Conservation (phyloP, 73 alveolate genomes). For the Stentor roeselii region DNA sequence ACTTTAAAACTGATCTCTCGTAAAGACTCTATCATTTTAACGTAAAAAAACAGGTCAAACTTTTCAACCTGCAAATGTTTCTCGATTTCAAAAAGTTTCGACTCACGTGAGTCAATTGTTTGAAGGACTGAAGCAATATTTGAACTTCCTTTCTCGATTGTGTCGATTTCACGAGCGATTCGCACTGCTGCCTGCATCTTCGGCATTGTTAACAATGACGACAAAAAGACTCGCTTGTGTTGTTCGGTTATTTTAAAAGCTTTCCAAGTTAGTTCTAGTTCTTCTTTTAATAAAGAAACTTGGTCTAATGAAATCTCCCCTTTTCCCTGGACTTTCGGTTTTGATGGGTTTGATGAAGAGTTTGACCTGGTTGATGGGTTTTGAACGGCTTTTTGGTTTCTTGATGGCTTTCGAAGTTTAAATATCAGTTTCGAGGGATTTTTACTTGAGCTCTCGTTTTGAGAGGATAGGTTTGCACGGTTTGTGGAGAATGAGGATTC, state of each 20-base stretch:
- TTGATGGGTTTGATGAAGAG: too few relatives aligned
- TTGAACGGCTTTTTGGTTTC: too few relatives aligned
- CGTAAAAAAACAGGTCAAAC: background rate
- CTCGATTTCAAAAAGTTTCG: background rate
- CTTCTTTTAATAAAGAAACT: background rate
- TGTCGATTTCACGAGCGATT: slow-evolving; percentile 17
- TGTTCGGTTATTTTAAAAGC: slow-evolving; percentile 17
- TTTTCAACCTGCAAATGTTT: background rate
- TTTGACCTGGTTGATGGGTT: too few relatives aligned
- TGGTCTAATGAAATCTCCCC: background rate
- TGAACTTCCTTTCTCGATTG: slow-evolving; percentile 7
- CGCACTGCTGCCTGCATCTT: background rate
- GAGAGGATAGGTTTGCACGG: too few relatives aligned
- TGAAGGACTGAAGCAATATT: background rate
- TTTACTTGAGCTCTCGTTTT: too few relatives aligned
- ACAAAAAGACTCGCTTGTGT: background rate
- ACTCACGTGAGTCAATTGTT: background rate
- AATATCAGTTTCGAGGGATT: too few relatives aligned
- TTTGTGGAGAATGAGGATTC: too few relatives aligned
- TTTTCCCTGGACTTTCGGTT: too few relatives aligned
- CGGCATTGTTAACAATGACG: background rate
- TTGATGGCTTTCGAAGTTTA: too few relatives aligned
- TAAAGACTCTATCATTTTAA: background rate
- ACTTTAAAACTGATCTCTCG: background rate
- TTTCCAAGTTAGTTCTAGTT: background rate